phyloP scores from a whole-genome alignment of 768 basidiomycete species.

The Termitomyces sp. region DNA sequence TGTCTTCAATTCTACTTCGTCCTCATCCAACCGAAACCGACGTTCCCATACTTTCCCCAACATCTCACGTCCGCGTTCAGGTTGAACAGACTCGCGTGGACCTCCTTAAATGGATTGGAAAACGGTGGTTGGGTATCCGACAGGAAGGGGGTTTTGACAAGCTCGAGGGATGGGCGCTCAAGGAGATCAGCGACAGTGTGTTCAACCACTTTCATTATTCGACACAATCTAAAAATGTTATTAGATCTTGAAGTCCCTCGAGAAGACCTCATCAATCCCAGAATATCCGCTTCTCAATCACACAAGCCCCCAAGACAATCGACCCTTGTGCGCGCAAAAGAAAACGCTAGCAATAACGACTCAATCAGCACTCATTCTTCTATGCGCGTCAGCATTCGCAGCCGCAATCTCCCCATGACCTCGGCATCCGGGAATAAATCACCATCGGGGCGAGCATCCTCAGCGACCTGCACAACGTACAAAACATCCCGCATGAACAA shows the following conservation, averaged over 20 bases:
- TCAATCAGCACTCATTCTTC: conserved; percentile 32
- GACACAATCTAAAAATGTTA: not conserved
- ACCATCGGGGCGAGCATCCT: conserved; percentile 17
- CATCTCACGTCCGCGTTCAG: conserved; percentile 63
- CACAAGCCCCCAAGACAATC: conserved; percentile 15
- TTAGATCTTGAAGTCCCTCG: conserved; percentile 76
- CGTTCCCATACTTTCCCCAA: conserved; percentile 58
- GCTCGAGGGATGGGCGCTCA: conserved; percentile 83
- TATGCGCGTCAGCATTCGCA: conserved; percentile 38
- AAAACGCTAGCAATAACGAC: conserved; percentile 36
- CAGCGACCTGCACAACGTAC: conserved; percentile 30
- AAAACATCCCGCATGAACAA: conserved; percentile 35
- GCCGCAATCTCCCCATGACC: conserved; percentile 20
- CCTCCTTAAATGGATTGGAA: conserved; percentile 67
- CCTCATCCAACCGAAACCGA: conserved; percentile 55
- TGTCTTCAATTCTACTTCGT: conserved; percentile 65
- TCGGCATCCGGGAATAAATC: conserved; percentile 3
- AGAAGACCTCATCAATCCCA: conserved; percentile 61
- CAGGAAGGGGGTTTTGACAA: conserved; percentile 75
- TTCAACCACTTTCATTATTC: conserved; percentile 7
- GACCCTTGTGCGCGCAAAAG: conserved; percentile 17
- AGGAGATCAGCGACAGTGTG: conserved; percentile 82
- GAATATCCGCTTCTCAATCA: conserved; percentile 15
- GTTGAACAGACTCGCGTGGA: conserved; percentile 71
- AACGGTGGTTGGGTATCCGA: conserved; percentile 70